A percentile compares a stretch with the other conserved stretches of the same genome.
Evolutionary conservation across 2,329 filamentous ascomycete genomes (phyloP).

Genomic region (Aureobasidium sp.): DNA sequence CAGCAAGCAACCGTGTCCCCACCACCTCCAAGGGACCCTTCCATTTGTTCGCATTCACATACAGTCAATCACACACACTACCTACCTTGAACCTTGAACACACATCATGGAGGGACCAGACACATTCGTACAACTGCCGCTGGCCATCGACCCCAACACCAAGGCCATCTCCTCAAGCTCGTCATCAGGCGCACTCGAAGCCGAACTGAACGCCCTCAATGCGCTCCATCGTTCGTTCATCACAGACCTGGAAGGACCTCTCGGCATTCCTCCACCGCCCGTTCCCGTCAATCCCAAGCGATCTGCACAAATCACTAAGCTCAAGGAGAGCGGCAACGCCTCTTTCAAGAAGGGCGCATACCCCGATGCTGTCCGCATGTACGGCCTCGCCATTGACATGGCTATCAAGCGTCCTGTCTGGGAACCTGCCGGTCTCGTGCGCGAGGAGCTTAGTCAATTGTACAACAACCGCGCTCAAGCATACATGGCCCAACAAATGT

Average conservation of each 20-base stretch:
- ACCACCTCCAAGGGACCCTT: neutral
- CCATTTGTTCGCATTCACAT: neutral
- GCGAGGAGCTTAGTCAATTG: slow-evolving; percentile 74
- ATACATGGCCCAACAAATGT: slow-evolving; percentile 71
- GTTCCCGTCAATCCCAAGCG: slow-evolving; percentile 91
- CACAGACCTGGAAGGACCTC: slow-evolving; percentile 47
- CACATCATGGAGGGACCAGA: slow-evolving; percentile 34
- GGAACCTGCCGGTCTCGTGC: slow-evolving; percentile 76
- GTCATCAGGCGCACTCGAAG: slow-evolving; percentile 28
- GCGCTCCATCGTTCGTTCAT: slow-evolving; percentile 67
- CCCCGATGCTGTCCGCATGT: slow-evolving; percentile 69
- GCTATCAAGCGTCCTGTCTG: slow-evolving; percentile 71
- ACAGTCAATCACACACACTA: slow-evolving; percentile 30
- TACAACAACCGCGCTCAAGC: slow-evolving; percentile 87
- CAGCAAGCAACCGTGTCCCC: neutral
- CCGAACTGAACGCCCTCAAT: slow-evolving; percentile 64
- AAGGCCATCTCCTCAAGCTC: slow-evolving; percentile 58
- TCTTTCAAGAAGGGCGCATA: slow-evolving; percentile 72
- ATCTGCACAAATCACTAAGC: slow-evolving; percentile 76
- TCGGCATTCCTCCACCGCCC: slow-evolving; percentile 69
- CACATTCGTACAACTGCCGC: slow-evolving; percentile 73
- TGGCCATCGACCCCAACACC: slow-evolving; percentile 71
- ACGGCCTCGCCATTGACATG: slow-evolving; percentile 85
- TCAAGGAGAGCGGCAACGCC: slow-evolving; percentile 78
- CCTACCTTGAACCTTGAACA: neutral